Conservation (phyloP, 2,329 filamentous ascomycete genomes). For the Ceratocystis cacaofunesta region DNA sequence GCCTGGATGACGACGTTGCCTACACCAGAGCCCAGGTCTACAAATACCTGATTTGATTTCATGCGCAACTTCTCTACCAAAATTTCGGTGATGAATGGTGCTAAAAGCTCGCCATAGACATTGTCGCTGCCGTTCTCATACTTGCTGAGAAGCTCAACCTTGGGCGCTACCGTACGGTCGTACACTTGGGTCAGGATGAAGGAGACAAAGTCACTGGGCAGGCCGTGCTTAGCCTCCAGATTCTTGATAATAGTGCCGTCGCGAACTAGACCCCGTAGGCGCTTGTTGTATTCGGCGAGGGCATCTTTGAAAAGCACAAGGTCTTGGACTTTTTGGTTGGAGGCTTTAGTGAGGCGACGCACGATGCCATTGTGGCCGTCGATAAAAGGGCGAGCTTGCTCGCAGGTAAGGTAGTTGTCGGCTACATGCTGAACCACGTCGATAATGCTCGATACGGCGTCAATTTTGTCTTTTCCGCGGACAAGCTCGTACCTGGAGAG, state of each 20-base stretch:
- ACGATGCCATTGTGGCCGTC: conserved; percentile 60
- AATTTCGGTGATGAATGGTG: conserved; percentile 69
- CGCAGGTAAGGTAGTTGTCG: conserved; percentile 61
- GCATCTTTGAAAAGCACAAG: conserved; percentile 55
- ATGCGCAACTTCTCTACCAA: conserved; percentile 62
- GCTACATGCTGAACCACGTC: conserved; percentile 54
- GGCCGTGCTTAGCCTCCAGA: conserved; percentile 50
- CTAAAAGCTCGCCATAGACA: conserved; percentile 84
- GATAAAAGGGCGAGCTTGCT: conserved; percentile 51
- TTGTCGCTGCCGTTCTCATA: conserved; percentile 88
- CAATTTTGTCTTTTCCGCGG: conserved; percentile 62
- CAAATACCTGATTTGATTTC: conserved; percentile 72
- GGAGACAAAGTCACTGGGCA: conserved; percentile 59
- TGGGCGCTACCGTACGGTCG: conserved; percentile 78
- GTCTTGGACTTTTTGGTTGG: conserved; percentile 48
- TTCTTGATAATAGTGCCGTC: conserved; percentile 59
- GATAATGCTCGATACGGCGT: conserved; percentile 60
- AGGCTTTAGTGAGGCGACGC: conserved; percentile 61
- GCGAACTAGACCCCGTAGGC: conserved; percentile 48
- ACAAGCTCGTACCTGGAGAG: conserved; percentile 53
- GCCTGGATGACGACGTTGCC: conserved; percentile 93
- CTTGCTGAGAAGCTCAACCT: conserved; percentile 66
- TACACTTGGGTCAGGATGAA: conserved; percentile 81
- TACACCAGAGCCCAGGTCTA: conserved; percentile 89
- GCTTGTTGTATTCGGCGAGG: conserved; percentile 62